Percentiles rank a stretch among this genome's conserved stretches.
Evolutionary conservation across 2,329 filamentous ascomycete species (phyloP).

Genomic region (Pezicula neosporulosa): DNA sequence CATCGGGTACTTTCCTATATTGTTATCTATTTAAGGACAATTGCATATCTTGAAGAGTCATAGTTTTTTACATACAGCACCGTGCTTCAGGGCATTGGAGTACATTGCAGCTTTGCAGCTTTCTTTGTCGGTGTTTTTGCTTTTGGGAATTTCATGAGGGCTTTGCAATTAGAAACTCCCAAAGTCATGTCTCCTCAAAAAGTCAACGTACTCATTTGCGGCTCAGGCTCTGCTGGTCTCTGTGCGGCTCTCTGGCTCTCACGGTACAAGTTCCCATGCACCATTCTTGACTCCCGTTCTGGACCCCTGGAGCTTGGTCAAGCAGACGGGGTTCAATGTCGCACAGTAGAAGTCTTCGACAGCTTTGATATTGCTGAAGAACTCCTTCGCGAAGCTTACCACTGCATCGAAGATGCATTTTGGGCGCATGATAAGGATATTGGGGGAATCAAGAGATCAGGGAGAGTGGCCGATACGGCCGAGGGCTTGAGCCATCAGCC

Average conservation of each 20-base stretch:
- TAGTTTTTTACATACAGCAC: no score
- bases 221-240: conserved; percentile 59
- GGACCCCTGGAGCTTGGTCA: conserved; percentile 56
- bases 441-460: conserved; percentile 51
- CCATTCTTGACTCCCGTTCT: conserved; percentile 52
- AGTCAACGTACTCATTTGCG: conserved; percentile 56
- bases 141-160: no score
- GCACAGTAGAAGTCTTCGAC: conserved; percentile 60
- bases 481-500: conserved; percentile 59
- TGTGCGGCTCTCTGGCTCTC: conserved; percentile 59
- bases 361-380: conserved; percentile 54
- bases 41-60: no score
- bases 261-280: conserved; percentile 50
- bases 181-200: conserved; percentile 13
- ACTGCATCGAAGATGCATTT: conserved; percentile 58
- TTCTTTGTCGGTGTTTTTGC: no score
- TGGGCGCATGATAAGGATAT: conserved; percentile 59
- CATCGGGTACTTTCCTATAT: no score
- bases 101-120: no score
- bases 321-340: conserved; percentile 60
- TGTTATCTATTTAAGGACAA: no score
- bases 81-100: no score
- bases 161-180: neutral
- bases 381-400: conserved; percentile 62
- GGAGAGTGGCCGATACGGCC: conserved; percentile 59